Evolutionary conservation across 306 rosid genomes (phyloP).

Genomic region (Delonix regia): DNA sequence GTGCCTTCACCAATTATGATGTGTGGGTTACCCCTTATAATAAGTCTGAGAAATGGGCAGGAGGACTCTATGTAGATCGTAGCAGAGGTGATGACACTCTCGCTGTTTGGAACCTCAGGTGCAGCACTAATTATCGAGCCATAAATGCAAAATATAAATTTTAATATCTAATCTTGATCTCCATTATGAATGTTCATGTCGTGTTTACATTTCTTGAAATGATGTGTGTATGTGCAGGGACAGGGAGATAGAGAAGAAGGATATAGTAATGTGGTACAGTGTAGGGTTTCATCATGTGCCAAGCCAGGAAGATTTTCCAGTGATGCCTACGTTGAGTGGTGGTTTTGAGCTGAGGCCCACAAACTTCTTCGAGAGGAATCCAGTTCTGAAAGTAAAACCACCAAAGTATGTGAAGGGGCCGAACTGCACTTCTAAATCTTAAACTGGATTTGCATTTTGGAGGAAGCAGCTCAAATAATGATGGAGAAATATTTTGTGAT

Average conservation of each 20-base stretch:
- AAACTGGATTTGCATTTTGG: background rate
- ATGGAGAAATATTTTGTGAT: too few relatives aligned
- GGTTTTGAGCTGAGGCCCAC: conserved; percentile 18
- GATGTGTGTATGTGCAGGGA: background rate
- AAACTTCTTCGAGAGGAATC: conserved; percentile 6
- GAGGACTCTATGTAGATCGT: background rate
- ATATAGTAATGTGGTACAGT: background rate
- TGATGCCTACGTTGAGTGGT: background rate
- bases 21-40: conserved; percentile 10
- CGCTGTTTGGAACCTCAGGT: background rate
- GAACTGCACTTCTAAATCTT: background rate
- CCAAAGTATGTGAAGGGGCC: background rate
- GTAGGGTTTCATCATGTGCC: conserved; percentile 16
- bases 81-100: conserved; percentile 10
- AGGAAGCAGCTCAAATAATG: background rate
- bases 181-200: too few relatives aligned
- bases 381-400: background rate
- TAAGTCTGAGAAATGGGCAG: background rate
- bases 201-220: too few relatives aligned
- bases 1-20: background rate
- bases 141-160: too few relatives aligned
- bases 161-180: too few relatives aligned
- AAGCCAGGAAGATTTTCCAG: background rate
- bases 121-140: too few relatives aligned
- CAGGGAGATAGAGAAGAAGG: conserved; percentile 11